Percentiles rank a stretch among this genome's conserved stretches.
Conservation (phyloP, 306 rosid genomes). For the Dryas octopetala region DNA sequence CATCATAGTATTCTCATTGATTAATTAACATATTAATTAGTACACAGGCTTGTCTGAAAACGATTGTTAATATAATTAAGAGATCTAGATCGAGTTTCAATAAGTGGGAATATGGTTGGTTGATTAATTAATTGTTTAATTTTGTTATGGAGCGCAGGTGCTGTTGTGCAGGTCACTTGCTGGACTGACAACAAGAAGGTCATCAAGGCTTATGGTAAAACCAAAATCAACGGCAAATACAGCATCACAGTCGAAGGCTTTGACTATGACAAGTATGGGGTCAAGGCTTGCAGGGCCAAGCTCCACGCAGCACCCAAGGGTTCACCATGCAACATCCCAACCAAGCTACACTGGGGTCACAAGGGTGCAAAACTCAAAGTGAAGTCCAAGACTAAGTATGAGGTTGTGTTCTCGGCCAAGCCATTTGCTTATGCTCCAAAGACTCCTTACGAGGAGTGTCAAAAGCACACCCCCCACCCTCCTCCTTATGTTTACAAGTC, state of each 20-base stretch:
- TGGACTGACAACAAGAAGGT: conserved; percentile 40
- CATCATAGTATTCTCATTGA: not conserved
- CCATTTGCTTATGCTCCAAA: conserved; percentile 88
- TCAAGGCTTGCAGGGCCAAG: conserved; percentile 70
- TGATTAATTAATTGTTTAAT: not conserved
- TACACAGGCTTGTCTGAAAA: not conserved
- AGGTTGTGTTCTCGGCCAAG: conserved; percentile 68
- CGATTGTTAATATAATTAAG: not conserved
- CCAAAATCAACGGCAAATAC: conserved; percentile 81
- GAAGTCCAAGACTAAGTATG: conserved; percentile 66
- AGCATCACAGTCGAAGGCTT: conserved; percentile 55
- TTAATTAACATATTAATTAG: not conserved
- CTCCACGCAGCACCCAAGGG: conserved; percentile 76
- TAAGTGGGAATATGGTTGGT: not conserved
- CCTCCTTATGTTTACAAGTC: conserved; percentile 64
- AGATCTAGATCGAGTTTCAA: not conserved
- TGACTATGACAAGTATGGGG: conserved; percentile 61
- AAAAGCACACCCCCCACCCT: conserved; percentile 49
- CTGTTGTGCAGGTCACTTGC: conserved; percentile 77
- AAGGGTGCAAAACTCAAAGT: conserved; percentile 55
- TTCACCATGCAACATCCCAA: conserved; percentile 73
- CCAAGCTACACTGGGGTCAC: conserved; percentile 54
- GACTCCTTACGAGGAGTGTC: conserved; percentile 62
- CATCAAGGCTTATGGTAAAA: conserved; percentile 66
- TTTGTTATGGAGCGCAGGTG: conserved; percentile 43